Percentiles rank a stretch among this genome's conserved stretches.
These are phyloP conservation scores for Vicia villosa DNA, from an alignment of 306 rosid genomes.

Conservation along the genomic window DNA sequence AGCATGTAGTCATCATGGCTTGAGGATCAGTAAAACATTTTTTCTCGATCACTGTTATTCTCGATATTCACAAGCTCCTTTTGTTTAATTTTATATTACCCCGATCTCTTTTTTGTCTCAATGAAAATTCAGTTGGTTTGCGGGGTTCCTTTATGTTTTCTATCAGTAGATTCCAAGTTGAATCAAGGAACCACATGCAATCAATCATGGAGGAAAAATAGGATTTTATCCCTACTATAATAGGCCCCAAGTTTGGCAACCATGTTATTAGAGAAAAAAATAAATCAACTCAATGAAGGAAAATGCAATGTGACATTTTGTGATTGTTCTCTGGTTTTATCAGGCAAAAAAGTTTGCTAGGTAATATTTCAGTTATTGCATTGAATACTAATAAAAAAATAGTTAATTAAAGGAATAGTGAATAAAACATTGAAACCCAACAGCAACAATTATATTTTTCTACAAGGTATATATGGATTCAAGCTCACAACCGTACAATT, in stretches of 20 bases:
- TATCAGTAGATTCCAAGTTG: conserved; percentile 6
- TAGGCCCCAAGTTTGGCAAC: background rate
- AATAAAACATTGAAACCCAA: conserved; percentile 6
- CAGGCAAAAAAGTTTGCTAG: background rate
- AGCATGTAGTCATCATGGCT: background rate
- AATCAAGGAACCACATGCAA: background rate
- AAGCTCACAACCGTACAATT: conserved; percentile 18
- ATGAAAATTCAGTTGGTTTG: conserved; percentile 1
- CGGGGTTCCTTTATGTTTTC: background rate
- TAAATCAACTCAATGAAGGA: conserved; percentile 1
- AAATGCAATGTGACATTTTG: background rate
- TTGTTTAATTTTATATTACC: background rate
- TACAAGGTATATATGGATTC: conserved; percentile 6
- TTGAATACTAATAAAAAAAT: conserved; percentile 4
- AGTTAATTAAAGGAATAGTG: background rate
- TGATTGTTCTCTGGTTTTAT: background rate
- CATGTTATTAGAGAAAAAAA: conserved; percentile 14
- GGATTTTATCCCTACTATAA: background rate
- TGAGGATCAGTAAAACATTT: background rate
- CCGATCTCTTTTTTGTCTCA: conserved; percentile 3
- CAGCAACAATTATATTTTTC: conserved; percentile 15
- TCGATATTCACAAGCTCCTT: background rate
- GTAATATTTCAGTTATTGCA: conserved; percentile 7
- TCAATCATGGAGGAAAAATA: background rate
- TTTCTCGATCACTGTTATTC: background rate